These are phyloP conservation scores for Recurvomyces mirabilis DNA, from an alignment of 495 filamentous ascomycete species.

Conservation along the genomic window DNA sequence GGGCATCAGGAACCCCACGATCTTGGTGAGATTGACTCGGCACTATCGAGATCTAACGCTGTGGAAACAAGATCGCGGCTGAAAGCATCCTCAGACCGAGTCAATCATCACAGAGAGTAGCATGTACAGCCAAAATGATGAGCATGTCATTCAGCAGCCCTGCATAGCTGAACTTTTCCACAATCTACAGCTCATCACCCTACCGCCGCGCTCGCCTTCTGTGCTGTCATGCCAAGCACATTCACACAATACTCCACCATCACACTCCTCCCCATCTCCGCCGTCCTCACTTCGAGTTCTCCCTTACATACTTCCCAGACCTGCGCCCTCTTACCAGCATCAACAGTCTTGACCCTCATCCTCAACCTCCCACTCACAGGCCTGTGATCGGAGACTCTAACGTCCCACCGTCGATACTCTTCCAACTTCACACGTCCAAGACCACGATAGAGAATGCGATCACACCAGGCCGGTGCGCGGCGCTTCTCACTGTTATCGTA, in stretches of 20 bases:
- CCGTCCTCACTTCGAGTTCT: slow-evolving; percentile 58
- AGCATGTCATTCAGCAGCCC: no score
- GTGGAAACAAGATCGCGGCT: no score
- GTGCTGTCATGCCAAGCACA: neutral
- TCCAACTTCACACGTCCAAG: slow-evolving; percentile 72
- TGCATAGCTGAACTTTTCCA: no score
- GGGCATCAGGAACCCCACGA: no score
- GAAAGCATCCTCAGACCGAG: no score
- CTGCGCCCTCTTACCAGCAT: slow-evolving; percentile 47
- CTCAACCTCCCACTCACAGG: slow-evolving; percentile 79
- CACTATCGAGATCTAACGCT: no score
- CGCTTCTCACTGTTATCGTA: slow-evolving; percentile 95
- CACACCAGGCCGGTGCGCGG: slow-evolving; percentile 93
- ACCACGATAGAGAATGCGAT: slow-evolving; percentile 79
- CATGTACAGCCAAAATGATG: no score
- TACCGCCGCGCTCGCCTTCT: neutral
- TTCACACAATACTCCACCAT: slow-evolving; percentile 34
- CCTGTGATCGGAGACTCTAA: slow-evolving; percentile 80
- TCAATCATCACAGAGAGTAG: no score
- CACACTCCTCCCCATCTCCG: slow-evolving; percentile 50
- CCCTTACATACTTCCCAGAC: slow-evolving; percentile 61
- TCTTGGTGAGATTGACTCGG: no score
- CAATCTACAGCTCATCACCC: neutral
- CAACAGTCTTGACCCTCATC: slow-evolving; percentile 70
- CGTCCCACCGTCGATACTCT: slow-evolving; percentile 80